Conservation (phyloP, 176 grass and related monocot species). For the Triticum dicoccoides region DNA sequence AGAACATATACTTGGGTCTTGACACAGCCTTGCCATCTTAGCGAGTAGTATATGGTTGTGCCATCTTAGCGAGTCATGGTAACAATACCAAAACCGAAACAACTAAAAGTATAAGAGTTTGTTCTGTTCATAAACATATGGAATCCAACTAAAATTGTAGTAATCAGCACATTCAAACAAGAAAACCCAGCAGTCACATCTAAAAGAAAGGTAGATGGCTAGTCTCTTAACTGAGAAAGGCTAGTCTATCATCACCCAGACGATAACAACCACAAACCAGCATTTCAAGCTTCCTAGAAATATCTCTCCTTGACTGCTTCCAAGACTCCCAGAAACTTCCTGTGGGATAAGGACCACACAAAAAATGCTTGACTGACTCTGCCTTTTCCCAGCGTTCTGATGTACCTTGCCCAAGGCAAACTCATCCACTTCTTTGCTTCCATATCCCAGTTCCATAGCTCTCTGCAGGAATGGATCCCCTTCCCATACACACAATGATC, state of each 20-base stretch:
- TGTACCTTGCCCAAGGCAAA: neutral
- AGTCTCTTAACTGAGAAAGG: neutral
- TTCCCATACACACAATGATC: neutral
- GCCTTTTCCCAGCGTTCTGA: neutral
- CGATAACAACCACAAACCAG: neutral
- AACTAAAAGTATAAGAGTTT: too few species aligned
- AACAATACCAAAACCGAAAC: neutral
- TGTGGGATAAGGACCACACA: neutral
- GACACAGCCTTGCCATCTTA: neutral
- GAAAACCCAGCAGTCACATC: neutral
- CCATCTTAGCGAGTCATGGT: neutral
- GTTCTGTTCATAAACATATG: too few species aligned
- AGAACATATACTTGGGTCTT: too few species aligned
- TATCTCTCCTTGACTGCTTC: neutral
- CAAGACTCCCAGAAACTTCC: neutral
- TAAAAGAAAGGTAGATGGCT: neutral
- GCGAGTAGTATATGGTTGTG: neutral
- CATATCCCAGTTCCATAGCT: neutral
- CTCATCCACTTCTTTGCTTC: neutral
- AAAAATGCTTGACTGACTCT: constrained; percentile 1
- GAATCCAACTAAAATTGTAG: neutral
- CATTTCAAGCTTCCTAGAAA: neutral
- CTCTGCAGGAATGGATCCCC: neutral
- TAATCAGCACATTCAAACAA: neutral
- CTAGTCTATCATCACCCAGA: neutral